Evolutionary conservation across 192 early-diverging fungal genomes (phyloP).

Genomic region (Chytriomyces sp.): DNA sequence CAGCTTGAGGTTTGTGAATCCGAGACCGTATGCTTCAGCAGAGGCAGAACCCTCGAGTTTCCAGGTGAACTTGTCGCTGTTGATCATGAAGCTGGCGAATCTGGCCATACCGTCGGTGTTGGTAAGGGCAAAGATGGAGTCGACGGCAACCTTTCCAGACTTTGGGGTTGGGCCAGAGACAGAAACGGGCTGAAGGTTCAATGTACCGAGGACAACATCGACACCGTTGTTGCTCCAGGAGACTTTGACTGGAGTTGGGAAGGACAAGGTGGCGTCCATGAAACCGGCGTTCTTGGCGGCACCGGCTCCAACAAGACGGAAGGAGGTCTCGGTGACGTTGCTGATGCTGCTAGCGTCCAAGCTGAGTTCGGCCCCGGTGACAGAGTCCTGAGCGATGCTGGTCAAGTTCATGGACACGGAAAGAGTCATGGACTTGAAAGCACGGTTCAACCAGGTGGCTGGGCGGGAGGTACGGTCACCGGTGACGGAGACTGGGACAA

Average conservation of each 20-base stretch:
- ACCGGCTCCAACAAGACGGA: slow-evolving; percentile 30
- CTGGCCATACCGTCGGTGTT: slow-evolving; percentile 23
- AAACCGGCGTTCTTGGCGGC: slow-evolving; percentile 38
- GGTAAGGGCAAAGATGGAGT: slow-evolving; percentile 9
- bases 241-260: slow-evolving; percentile 37
- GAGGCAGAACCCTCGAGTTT: slow-evolving; percentile 17
- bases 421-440: slow-evolving; percentile 15
- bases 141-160: slow-evolving; percentile 31
- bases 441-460: slow-evolving; percentile 10
- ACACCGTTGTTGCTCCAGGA: slow-evolving; percentile 33
- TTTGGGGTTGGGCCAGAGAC: slow-evolving; percentile 26
- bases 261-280: slow-evolving; percentile 36
- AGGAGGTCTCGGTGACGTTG: slow-evolving; percentile 33
- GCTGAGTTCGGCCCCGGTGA: slow-evolving; percentile 37
- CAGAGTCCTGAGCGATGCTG: slow-evolving; percentile 32
- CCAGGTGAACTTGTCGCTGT: slow-evolving; percentile 34
- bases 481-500: slow-evolving; percentile 22
- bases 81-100: slow-evolving; percentile 40
- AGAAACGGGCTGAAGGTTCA: slow-evolving; percentile 33
- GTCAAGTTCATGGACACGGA: slow-evolving; percentile 23
- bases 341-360: slow-evolving; percentile 32
- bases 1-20: slow-evolving; percentile 36
- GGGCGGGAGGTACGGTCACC: background rate
- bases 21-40: slow-evolving; percentile 36
- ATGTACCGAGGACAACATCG: slow-evolving; percentile 29